phyloP scores from a whole-genome alignment of 78 protist genomes.

The Tieghemostelium lacteum region DNA sequence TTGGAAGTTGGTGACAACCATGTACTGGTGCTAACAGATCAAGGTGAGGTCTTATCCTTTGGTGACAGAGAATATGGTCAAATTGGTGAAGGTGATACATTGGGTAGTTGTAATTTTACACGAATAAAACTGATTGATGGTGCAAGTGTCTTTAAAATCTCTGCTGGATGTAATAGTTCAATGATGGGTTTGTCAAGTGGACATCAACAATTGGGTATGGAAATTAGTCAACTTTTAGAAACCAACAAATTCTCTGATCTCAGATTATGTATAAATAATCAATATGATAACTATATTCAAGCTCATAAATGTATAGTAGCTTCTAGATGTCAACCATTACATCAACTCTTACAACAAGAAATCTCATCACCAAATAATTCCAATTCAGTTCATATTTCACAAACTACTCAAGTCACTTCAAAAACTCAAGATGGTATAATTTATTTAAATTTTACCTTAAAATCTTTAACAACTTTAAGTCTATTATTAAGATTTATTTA shows the following conservation, averaged over 20 bases:
- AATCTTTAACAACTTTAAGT: not conserved
- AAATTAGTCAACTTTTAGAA: conserved; percentile 6
- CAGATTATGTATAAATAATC: not conserved
- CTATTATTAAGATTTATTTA: conserved; percentile 29
- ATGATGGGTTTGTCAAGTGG: conserved; percentile 36
- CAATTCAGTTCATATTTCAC: not conserved
- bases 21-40: conserved; percentile 22
- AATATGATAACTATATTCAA: not conserved
- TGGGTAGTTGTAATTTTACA: not conserved
- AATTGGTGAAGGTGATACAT: conserved; percentile 29
- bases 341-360: not conserved
- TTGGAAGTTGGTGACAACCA: conserved; percentile 48
- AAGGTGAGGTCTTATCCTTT: conserved; percentile 49
- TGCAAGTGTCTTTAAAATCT: conserved; percentile 60
- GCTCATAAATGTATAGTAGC: conserved; percentile 31
- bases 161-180: conserved; percentile 33
- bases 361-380: not conserved
- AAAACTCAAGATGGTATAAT: not conserved
- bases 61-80: conserved; percentile 3
- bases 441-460: conserved; percentile 10
- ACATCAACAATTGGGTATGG: conserved; percentile 45
- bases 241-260: conserved; percentile 6
- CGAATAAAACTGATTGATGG: too few relatives aligned
- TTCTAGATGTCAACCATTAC: conserved; percentile 11
- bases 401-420: not conserved